Percentiles rank a stretch among this genome's conserved stretches.
Evolutionary conservation across 306 rosid species (phyloP).

Genomic region (Lathyrus tuberosus): DNA sequence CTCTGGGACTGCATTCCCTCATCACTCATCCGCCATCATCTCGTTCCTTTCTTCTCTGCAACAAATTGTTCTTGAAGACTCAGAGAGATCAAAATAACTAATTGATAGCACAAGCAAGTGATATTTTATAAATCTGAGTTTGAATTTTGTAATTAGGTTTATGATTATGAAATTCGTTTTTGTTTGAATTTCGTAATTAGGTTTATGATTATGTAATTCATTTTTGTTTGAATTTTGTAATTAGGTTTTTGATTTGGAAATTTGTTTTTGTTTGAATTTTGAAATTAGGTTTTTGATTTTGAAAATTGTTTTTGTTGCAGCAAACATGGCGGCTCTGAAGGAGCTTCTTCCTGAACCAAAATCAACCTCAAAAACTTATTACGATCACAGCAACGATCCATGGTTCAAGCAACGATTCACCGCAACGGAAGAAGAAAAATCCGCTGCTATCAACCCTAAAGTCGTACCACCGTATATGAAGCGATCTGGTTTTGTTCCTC

Average conservation of each 20-base stretch:
- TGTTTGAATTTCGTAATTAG: neutral
- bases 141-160: neutral
- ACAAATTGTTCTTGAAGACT: neutral
- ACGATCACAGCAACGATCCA: slow-evolving; percentile 84
- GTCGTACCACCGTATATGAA: slow-evolving; percentile 73
- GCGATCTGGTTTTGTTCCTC: slow-evolving; percentile 81
- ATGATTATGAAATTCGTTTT: too few relatives aligned
- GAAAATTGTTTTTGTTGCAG: neutral
- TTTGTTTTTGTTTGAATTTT: neutral
- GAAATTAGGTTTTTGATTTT: neutral
- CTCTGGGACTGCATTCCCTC: too few relatives aligned
- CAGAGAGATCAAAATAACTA: neutral
- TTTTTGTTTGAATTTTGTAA: neutral
- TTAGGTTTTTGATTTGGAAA: neutral
- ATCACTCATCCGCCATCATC: too few relatives aligned
- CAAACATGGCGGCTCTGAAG: slow-evolving; percentile 68
- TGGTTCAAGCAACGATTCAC: slow-evolving; percentile 88
- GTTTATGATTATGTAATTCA: neutral
- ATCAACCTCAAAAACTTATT: slow-evolving; percentile 60
- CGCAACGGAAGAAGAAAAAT: slow-evolving; percentile 59
- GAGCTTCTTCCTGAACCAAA: slow-evolving; percentile 74
- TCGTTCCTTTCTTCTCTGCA: neutral
- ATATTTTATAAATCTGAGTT: neutral
- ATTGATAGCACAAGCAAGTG: neutral
- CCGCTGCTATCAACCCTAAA: slow-evolving; percentile 51